Conservation (phyloP, 805 yeast genomes). For the Saturnispora hagleri region DNA sequence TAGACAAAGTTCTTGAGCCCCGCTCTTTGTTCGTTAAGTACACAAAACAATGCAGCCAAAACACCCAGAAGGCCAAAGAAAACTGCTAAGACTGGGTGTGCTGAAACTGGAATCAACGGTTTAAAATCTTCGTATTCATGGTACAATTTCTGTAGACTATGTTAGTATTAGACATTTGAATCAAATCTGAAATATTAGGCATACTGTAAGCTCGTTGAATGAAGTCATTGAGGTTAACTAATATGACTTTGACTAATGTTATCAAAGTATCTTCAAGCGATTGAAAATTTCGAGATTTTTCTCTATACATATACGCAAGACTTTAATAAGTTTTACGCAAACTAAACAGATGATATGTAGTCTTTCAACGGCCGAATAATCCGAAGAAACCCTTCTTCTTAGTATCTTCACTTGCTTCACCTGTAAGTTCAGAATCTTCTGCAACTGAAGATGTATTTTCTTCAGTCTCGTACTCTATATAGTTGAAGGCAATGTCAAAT, state of each 20-base stretch:
- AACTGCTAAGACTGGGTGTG: conserved; percentile 1
- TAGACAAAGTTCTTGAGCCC: not conserved
- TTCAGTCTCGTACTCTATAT: conserved; percentile 46
- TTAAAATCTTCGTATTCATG: not conserved
- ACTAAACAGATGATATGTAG: not conserved
- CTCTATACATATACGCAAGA: not conserved
- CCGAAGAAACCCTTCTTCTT: conserved; percentile 68
- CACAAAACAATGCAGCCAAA: not conserved
- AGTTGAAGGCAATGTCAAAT: conserved; percentile 85
- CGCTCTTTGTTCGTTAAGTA: not conserved
- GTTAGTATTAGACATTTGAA: not conserved
- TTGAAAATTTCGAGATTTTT: not conserved
- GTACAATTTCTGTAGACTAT: not conserved
- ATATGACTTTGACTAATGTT: not conserved
- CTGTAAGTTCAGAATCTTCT: conserved; percentile 3
- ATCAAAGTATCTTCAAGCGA: not conserved
- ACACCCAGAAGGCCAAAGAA: conserved; percentile 1
- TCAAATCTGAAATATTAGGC: not conserved
- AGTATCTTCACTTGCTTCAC: conserved; percentile 24
- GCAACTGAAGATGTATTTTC: conserved; percentile 8
- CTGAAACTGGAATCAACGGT: not conserved
- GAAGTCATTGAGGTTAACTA: not conserved
- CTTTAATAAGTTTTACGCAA: not conserved
- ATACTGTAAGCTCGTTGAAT: conserved; percentile 1
- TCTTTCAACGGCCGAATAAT: conserved; percentile 44